Conservation (phyloP, 768 basidiomycete species). For the Panus rudis region DNA sequence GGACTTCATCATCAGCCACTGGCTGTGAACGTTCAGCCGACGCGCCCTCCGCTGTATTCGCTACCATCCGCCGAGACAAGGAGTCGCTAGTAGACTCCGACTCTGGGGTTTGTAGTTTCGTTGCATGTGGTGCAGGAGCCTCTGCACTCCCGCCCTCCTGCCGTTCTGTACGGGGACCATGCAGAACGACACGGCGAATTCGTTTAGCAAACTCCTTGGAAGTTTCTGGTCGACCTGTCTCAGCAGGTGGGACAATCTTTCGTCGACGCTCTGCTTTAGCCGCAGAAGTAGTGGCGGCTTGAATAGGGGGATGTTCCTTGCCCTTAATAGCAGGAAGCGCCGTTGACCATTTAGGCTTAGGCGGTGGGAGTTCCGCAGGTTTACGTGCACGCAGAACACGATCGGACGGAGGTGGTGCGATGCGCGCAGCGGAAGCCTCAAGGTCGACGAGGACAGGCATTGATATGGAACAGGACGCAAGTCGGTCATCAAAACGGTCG, state of each 20-base stretch:
- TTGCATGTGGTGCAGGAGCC: background rate
- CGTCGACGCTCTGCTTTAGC: no score
- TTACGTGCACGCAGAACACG: no score
- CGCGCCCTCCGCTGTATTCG: no score
- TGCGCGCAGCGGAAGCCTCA: slow-evolving; percentile 12
- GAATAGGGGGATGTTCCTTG: no score
- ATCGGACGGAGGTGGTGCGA: slow-evolving; percentile 8
- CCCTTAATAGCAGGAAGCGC: no score
- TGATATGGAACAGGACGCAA: slow-evolving; percentile 1
- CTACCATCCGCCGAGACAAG: no score
- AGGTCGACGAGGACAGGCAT: slow-evolving; percentile 2
- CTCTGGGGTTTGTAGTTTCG: background rate
- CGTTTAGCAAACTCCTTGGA: slow-evolving; percentile 5
- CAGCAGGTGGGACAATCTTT: slow-evolving; percentile 1
- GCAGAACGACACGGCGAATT: slow-evolving; percentile 1
- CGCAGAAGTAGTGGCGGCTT: no score
- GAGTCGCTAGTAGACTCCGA: no score
- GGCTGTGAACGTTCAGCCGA: no score
- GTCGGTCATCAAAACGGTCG: background rate
- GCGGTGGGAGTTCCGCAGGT: no score
- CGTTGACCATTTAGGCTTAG: no score
- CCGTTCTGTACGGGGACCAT: slow-evolving; percentile 1
- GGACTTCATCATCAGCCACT: no score
- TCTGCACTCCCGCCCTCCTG: slow-evolving; percentile 2
- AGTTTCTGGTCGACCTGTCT: slow-evolving; percentile 8